Percentiles rank a stretch among this genome's conserved stretches.
These are phyloP conservation scores for Babesia caballi DNA, from an alignment of 169 alveolate species.

Conservation along the genomic window DNA sequence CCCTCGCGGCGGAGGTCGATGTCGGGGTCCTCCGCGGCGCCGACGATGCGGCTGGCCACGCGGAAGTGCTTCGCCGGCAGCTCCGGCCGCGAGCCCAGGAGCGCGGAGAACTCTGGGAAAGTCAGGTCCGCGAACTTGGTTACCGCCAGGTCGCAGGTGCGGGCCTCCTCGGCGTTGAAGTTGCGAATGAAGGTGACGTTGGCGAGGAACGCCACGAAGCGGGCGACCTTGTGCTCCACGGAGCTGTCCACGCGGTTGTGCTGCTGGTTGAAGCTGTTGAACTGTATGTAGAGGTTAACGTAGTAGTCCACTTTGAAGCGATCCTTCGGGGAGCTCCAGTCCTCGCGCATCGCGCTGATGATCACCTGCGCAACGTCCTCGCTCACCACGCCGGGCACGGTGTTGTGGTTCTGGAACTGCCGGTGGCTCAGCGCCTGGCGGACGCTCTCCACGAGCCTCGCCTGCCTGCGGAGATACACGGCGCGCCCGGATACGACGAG, in stretches of 20 bases:
- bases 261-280: slow-evolving; percentile 36
- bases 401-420: slow-evolving; percentile 27
- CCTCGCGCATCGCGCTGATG: slow-evolving; percentile 15
- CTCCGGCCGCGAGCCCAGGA: neutral
- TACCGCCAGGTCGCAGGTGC: slow-evolving; percentile 40
- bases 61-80: neutral
- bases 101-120: slow-evolving; percentile 51
- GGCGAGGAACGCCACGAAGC: slow-evolving; percentile 16
- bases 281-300: slow-evolving; percentile 10
- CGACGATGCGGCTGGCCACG: neutral
- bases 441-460: neutral
- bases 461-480: neutral
- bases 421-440: neutral
- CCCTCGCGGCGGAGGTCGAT: slow-evolving; percentile 74
- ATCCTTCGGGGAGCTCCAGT: neutral
- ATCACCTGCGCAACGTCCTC: slow-evolving; percentile 40
- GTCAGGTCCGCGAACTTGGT: slow-evolving; percentile 64
- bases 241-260: slow-evolving; percentile 4
- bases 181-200: slow-evolving; percentile 18
- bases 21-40: neutral
- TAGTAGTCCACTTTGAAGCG: neutral
- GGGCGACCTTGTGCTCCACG: neutral
- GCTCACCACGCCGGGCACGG: slow-evolving; percentile 25
- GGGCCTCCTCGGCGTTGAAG: slow-evolving; percentile 29
- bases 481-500: neutral